Percentiles rank a stretch among this genome's conserved stretches.
Conservation (phyloP, 1,139 yeast species). For the Taiozyma sp. region DNA sequence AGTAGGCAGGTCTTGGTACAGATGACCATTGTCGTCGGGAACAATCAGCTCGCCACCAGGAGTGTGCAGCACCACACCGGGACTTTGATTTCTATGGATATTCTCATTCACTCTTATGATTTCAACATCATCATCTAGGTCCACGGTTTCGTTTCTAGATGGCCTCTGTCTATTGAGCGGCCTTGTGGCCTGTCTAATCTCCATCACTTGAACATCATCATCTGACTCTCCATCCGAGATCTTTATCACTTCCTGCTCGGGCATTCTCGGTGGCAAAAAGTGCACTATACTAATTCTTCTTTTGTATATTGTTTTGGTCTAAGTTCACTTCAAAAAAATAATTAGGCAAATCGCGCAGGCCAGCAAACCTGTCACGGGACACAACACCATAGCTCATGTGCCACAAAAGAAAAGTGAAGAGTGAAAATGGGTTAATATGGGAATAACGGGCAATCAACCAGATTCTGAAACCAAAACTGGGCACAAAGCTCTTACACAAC, state of each 20-base stretch:
- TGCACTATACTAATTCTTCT: neutral
- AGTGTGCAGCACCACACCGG: conserved; percentile 4
- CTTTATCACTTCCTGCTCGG: conserved; percentile 1
- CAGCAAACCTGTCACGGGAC: neutral
- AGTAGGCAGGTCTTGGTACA: neutral
- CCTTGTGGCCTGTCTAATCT: neutral
- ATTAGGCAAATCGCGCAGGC: neutral
- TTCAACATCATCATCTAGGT: conserved; percentile 1
- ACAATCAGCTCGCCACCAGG: conserved; percentile 6
- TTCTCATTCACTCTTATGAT: conserved; percentile 1
- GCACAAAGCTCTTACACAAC: neutral
- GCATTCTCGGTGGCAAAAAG: neutral
- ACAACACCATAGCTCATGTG: neutral
- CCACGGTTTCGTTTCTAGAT: neutral
- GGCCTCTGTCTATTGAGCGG: neutral
- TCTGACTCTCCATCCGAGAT: conserved; percentile 1
- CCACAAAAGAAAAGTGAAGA: neutral
- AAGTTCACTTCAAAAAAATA: neutral
- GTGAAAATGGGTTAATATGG: too few species aligned
- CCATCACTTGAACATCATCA: conserved; percentile 2
- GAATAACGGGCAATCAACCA: too few species aligned
- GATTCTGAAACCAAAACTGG: neutral
- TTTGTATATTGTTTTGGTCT: neutral
- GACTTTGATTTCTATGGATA: neutral
- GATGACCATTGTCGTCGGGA: neutral